Base-by-base conservation (phyloP, 1,139 yeast species). In the Saccharomycopsis hybrid region DNA sequence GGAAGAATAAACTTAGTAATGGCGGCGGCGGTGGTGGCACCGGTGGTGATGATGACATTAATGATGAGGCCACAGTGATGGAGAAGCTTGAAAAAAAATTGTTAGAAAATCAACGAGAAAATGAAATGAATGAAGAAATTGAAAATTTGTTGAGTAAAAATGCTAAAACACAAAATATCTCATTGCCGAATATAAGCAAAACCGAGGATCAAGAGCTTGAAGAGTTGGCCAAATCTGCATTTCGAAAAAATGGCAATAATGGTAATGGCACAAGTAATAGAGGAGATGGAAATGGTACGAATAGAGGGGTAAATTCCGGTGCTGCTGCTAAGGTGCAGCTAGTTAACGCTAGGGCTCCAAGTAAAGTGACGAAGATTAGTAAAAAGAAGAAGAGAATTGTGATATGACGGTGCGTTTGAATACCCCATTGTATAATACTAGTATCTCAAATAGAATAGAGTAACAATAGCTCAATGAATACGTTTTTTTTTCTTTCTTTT, bases 1-100 rank as follows among this genome's bases (percentile, higher is more conserved):
- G 45, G 73, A 72, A 43, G 66, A 18, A 18, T 18, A 18, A 18
- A 18, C 18, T 18, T 18, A 18, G 18, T 18, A 18, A 18, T 18
- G 18, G 18, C 18, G 18, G 18, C 18, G 18, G 18, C 18, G 41
- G 44, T 7, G 18, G 35, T 3, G 43, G 37, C 4, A 43, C 40
- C n/a, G 31, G 24, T 13, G 25, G 29, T n/a, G 48, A 44, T 35
- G 38, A 18, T 5, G 25, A 37, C 5, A 18, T 18, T 18, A 18
- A 18, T 18, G 47, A 29, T n/a, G 52, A 48, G 33, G 13, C 43
- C 25, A 38, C 46, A 9, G 46, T 38, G 24, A 44, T 53, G 43
- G 54, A 51, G 25, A 46, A 44, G 36, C 31, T 53, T 9, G 54
- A 53, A 40, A 43, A 48, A 30, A 53, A 43, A 38, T 42, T 47